Evolutionary conservation across 1,139 yeast species (phyloP).

Genomic region (Suhomyces taliae): DNA sequence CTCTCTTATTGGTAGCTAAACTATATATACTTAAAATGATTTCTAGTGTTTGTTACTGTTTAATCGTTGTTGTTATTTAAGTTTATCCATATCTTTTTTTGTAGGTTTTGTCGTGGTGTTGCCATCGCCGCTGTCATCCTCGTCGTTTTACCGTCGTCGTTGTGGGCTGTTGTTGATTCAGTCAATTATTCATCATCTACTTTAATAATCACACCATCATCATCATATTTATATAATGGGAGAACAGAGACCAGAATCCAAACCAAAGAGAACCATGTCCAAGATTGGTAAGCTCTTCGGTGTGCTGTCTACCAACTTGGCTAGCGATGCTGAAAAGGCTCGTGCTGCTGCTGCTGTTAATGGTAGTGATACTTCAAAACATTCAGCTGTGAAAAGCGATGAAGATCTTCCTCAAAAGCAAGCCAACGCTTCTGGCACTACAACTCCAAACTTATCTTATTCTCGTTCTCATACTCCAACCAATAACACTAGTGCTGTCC

Average conservation of each 20-base stretch:
- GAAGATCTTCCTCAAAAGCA: not conserved
- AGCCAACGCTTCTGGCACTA: not conserved
- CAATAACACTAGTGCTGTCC: constrained; percentile 12
- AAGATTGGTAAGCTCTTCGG: constrained; percentile 39
- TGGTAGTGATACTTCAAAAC: not conserved
- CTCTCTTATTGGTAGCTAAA: not conserved
- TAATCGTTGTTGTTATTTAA: not conserved
- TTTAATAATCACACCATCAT: not conserved
- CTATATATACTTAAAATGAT: not conserved
- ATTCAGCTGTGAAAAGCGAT: not conserved
- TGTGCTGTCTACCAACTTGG: constrained; percentile 27
- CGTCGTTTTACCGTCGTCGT: not conserved
- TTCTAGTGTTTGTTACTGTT: too few relatives aligned
- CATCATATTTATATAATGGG: constrained; percentile 20
- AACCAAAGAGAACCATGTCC: constrained; percentile 30
- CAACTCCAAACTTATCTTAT: constrained; percentile 11
- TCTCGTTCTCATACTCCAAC: constrained; percentile 16
- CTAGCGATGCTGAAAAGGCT: constrained; percentile 9
- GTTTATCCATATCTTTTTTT: not conserved
- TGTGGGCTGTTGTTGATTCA: not conserved
- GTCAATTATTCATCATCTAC: not conserved
- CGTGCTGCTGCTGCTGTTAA: not conserved
- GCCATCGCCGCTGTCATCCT: constrained; percentile 1
- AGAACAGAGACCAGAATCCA: constrained; percentile 18
- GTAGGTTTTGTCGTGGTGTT: constrained; percentile 3